phyloP scores from a whole-genome alignment of 2,329 filamentous ascomycete genomes.

The Gaeumannomyces sp. region DNA sequence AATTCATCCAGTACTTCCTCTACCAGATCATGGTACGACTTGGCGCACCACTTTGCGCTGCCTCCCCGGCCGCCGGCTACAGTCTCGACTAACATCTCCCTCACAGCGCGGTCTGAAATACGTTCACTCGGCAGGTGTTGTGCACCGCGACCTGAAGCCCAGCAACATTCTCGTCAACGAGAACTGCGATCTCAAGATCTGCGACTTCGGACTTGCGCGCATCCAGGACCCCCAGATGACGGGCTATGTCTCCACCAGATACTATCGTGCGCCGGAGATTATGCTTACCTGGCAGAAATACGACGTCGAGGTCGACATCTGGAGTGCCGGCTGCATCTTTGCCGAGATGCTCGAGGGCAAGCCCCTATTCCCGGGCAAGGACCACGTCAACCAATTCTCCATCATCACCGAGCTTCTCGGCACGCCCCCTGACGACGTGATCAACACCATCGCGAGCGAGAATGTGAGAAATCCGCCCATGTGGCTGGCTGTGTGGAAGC shows the following conservation, averaged over 20 bases:
- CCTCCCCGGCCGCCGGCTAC: not conserved
- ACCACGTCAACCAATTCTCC: constrained; percentile 98
- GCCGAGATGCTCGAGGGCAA: constrained; percentile 99
- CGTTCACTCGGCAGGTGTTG: constrained; percentile 95
- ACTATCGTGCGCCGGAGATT: constrained; percentile 97
- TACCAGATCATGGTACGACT: constrained; percentile 92
- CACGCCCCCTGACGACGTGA: constrained; percentile 95
- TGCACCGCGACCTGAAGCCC: constrained; percentile 95
- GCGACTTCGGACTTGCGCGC: constrained; percentile 93
- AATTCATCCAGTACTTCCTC: constrained; percentile 99
- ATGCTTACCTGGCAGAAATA: constrained; percentile 99
- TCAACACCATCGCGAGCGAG: constrained; percentile 96
- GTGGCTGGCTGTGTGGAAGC: too few relatives aligned
- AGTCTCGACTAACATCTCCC: constrained; percentile 8
- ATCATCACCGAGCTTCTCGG: constrained; percentile 98
- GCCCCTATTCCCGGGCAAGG: constrained; percentile 95
- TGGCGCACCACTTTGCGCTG: not conserved
- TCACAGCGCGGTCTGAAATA: constrained; percentile 91
- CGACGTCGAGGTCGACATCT: constrained; percentile 97
- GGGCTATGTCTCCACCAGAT: constrained; percentile 95
- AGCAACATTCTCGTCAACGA: constrained; percentile 99
- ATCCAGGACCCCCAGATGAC: constrained; percentile 99
- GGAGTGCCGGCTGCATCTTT: constrained; percentile 98
- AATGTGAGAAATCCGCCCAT: constrained; percentile 56
- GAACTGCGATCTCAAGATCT: constrained; percentile 99